These are phyloP conservation scores for Ganoderma lingzhi DNA, from an alignment of 1,284 basidiomycete species.

Conservation along the genomic window DNA sequence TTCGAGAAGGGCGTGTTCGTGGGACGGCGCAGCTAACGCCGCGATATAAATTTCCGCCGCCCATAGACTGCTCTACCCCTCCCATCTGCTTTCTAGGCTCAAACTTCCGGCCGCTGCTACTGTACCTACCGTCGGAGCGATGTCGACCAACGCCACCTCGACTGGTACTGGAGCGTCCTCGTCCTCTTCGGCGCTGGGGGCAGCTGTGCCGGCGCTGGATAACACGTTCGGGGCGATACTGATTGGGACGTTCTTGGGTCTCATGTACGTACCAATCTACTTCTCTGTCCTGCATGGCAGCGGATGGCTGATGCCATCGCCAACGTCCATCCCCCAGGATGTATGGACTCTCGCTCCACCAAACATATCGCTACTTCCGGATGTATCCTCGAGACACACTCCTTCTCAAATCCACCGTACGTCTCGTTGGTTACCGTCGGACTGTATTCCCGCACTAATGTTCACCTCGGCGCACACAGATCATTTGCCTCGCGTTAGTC, in stretches of 20 bases:
- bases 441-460: neutral
- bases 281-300: neutral
- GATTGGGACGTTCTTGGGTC: slow-evolving; percentile 12
- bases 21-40: slow-evolving; percentile 1
- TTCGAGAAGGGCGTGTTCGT: neutral
- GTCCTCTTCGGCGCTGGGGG: neutral
- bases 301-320: neutral
- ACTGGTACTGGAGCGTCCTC: neutral
- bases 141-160: neutral
- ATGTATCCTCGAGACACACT: slow-evolving; percentile 18
- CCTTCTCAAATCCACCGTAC: slow-evolving; percentile 17
- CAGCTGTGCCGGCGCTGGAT: neutral
- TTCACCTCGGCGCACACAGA: neutral
- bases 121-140: neutral
- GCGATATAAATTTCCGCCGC: neutral
- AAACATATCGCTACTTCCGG: slow-evolving; percentile 25
- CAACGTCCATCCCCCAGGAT: neutral
- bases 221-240: slow-evolving; percentile 18
- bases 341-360: slow-evolving; percentile 24
- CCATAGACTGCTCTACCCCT: neutral
- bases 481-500: slow-evolving; percentile 2
- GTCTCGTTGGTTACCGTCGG: neutral
- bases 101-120: neutral
- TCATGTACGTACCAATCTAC: slow-evolving; percentile 8
- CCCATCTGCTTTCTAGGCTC: neutral